Conservation (phyloP, 2,329 filamentous ascomycete genomes). For the Geoglossum cookeanum region DNA sequence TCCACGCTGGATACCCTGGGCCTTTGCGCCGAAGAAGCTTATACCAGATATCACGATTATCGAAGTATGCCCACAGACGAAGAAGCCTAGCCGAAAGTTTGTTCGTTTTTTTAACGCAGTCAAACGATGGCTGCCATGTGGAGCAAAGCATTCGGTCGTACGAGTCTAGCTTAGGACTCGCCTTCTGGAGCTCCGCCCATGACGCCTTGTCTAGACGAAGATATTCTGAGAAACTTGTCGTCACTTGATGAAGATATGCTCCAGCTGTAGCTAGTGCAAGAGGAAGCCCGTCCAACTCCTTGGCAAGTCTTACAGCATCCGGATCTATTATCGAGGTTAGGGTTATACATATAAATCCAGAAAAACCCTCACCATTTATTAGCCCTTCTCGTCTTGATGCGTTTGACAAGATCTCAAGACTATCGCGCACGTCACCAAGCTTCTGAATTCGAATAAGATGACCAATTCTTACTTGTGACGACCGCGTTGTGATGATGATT, state of each 20-base stretch:
- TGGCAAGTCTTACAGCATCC: constrained; percentile 15
- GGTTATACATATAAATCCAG: constrained; percentile 6
- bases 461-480: constrained; percentile 18
- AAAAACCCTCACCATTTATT: constrained; percentile 13
- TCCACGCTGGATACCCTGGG: constrained; percentile 10
- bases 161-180: constrained; percentile 13
- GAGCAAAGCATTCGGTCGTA: constrained; percentile 20
- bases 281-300: constrained; percentile 25
- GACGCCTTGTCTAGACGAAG: constrained; percentile 21
- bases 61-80: constrained; percentile 25
- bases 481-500: constrained; percentile 24
- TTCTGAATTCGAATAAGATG: constrained; percentile 17
- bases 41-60: constrained; percentile 27
- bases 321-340: constrained; percentile 12
- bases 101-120: constrained; percentile 18
- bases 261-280: constrained; percentile 28
- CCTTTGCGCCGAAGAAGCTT: constrained; percentile 18
- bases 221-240: constrained; percentile 22
- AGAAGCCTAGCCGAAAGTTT: constrained; percentile 19
- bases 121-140: constrained; percentile 23
- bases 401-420: constrained; percentile 17
- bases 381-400: constrained; percentile 13
- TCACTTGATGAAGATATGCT: constrained; percentile 23
- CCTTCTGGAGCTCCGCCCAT: constrained; percentile 20
- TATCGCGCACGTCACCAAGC: constrained; percentile 16